These are phyloP conservation scores for Kickxella alabastrina DNA, from an alignment of 192 early-diverging fungal genomes.

Conservation along the genomic window DNA sequence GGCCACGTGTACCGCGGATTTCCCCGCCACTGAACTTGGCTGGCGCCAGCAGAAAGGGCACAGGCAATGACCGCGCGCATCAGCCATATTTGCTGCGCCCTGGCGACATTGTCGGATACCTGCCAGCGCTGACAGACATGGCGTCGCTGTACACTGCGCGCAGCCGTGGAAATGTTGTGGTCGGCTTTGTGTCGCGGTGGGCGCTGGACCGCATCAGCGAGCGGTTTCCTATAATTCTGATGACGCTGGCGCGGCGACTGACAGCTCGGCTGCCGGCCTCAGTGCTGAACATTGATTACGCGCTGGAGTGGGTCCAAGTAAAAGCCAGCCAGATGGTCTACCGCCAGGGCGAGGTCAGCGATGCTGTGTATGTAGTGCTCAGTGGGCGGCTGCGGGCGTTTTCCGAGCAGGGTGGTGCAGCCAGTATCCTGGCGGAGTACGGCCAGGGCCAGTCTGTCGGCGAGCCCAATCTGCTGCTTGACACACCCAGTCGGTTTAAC, in stretches of 20 bases:
- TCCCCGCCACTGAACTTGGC: background rate
- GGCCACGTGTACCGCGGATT: background rate
- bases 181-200: constrained; percentile 83
- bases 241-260: constrained; percentile 85
- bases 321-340: constrained; percentile 91
- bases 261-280: constrained; percentile 77
- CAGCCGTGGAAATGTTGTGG: constrained; percentile 74
- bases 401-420: constrained; percentile 57
- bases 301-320: constrained; percentile 93
- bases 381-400: constrained; percentile 91
- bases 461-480: constrained; percentile 86
- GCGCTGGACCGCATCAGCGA: constrained; percentile 83
- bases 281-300: constrained; percentile 76
- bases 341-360: constrained; percentile 78
- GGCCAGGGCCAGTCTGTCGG: constrained; percentile 95
- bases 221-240: constrained; percentile 73
- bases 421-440: constrained; percentile 87
- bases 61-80: constrained; percentile 23
- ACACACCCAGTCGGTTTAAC: constrained; percentile 68
- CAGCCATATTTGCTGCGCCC: constrained; percentile 70
- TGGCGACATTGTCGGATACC: constrained; percentile 89
- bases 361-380: constrained; percentile 90
- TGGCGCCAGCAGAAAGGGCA: background rate
- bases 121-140: constrained; percentile 88
- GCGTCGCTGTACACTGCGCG: constrained; percentile 81